Conservation (phyloP, 139 green algal species). For the Mychonastes homosphaera region DNA sequence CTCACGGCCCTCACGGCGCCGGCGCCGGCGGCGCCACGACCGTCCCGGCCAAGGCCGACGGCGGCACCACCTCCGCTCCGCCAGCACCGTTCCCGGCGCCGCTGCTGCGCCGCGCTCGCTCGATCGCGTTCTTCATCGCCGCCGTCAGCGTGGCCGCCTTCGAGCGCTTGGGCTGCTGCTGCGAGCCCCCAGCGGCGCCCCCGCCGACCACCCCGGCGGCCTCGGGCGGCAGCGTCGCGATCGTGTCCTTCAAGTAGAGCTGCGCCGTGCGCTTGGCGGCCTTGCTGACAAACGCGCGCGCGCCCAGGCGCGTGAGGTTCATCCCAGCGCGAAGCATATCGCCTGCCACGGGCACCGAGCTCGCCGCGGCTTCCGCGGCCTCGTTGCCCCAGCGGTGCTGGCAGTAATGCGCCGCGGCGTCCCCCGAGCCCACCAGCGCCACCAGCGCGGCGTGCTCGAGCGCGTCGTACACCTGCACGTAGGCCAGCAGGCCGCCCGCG, state of each 20-base stretch:
- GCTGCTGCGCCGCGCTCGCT: too few relatives aligned
- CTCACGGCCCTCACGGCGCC: too few relatives aligned
- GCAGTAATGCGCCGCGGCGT: conserved; percentile 14
- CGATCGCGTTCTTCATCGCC: too few relatives aligned
- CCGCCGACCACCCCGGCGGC: too few relatives aligned
- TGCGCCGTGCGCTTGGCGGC: conserved; percentile 15
- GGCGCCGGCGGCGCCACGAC: too few relatives aligned
- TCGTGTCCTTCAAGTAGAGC: conserved; percentile 15
- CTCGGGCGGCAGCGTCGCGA: conserved; percentile 9
- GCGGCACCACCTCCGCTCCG: too few relatives aligned
- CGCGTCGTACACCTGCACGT: conserved; percentile 4
- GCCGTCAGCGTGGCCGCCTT: too few relatives aligned
- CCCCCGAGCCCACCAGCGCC: conserved; percentile 4
- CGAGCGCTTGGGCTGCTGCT: too few relatives aligned
- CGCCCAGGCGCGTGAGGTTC: conserved; percentile 17
- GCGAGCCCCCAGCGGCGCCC: too few relatives aligned
- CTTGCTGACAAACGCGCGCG: conserved; percentile 18
- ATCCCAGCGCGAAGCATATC: conserved; percentile 18
- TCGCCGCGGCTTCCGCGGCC: conserved; percentile 3
- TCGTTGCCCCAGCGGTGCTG: conserved; percentile 15
- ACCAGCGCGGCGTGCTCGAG: background rate
- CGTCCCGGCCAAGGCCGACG: too few relatives aligned
- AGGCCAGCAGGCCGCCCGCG: conserved; percentile 13
- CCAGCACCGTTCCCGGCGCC: too few relatives aligned
- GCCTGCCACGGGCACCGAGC: conserved; percentile 9